Evolutionary conservation across 2,329 filamentous ascomycete species (phyloP), one percentile per base, ranked within the genome.

Genomic region (Rhinocladiella similis): DNA sequence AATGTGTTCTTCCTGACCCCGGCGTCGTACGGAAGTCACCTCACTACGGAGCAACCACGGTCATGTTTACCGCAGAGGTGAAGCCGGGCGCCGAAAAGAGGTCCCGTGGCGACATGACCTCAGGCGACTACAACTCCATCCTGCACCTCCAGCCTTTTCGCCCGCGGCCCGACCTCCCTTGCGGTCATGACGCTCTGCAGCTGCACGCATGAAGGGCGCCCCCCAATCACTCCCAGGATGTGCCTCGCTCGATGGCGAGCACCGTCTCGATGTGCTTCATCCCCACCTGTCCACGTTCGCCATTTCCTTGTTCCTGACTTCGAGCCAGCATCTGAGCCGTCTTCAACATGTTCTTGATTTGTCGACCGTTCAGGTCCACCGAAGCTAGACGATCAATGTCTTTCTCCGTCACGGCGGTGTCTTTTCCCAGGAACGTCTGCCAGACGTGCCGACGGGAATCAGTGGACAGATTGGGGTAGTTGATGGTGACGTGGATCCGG

Each of bases 281-380:
- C 45, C 59, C 66, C 41, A 64, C 69, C 27, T 53, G 53, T 14
- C 48, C 47, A 48, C 54, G 47, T 48, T 53, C 38, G 38, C 36
- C 42, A 53, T 53, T 57, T 36, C 41, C 39, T 16, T 39, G 51
- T 53, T 48, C 58, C 51, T 61, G 51, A 29, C 58, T 56, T 19
- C 54, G 52, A 25, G 75, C 75, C 36, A 78, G 65, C 22, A 77
- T 64, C 51, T 74, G 68, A 3, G 75, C 71, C 3, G 74, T 73
- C 65, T 75, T 75, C 35, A 77, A 63, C 50, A 73, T 66, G 55
- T 78, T 78, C 63, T 77, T 78, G 60, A 79, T 78, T 64, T 77
- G 67, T 42, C 71, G 61, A 1, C 72, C 71, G 50, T 67, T 67
- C 50, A 68, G 50, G 36, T 59, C 54, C 12, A 64, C 56, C 36